Base-by-base conservation (phyloP, 176 grass and related monocot genomes). In the Oryza glaberrima region DNA sequence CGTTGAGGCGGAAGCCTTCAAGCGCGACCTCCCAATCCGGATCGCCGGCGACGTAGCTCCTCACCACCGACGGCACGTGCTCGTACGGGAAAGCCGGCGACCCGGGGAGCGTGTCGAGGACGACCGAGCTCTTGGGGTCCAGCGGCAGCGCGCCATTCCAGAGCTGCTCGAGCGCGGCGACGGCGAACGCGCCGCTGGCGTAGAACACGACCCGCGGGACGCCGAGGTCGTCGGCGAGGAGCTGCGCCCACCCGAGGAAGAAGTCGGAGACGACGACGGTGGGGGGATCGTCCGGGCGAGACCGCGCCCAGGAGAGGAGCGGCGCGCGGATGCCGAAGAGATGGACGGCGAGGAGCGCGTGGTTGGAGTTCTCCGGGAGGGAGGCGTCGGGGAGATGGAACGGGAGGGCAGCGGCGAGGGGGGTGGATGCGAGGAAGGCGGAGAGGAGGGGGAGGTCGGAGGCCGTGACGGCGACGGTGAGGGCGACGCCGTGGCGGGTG, bases 11-110 rank as follows among this genome's bases (percentile, higher is more conserved):
- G 85, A 93, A 85, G 4, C 81, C 69, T 20, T 90, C 78, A 25
- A 82, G 65, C 2, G 75, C 14, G 73, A 93, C 82, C 68, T 93
- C 82, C 85, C 81, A 93, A 46, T 88, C 91, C 23, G 85, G 78
- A 20, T 93, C 75, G 9, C 91, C 78, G 23, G 85, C 72, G 20
- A 71, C 51, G 88, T 85, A 93, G 52, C n/a, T 9, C 67, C 72
- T 82, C 43, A 43, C 81, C 61, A 90, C 12, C 34, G 70, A 34
- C 11, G 82, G 88, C 26, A 90, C 45, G 51, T 90, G 84, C 3
- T 32, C 20, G 54, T 78, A 93, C 17, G 61, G 30, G 68, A 93
- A 88, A 13, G 68, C 66, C 10, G 88, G 88, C 5, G 85, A 65
- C 7, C 81, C 80, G 7, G 84, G 88, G 23, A 93, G 85, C 20